Evolutionary conservation across 768 basidiomycete species (phyloP), one percentile per base, ranked within the genome.

Genomic region (Leccinum truebloodii): DNA sequence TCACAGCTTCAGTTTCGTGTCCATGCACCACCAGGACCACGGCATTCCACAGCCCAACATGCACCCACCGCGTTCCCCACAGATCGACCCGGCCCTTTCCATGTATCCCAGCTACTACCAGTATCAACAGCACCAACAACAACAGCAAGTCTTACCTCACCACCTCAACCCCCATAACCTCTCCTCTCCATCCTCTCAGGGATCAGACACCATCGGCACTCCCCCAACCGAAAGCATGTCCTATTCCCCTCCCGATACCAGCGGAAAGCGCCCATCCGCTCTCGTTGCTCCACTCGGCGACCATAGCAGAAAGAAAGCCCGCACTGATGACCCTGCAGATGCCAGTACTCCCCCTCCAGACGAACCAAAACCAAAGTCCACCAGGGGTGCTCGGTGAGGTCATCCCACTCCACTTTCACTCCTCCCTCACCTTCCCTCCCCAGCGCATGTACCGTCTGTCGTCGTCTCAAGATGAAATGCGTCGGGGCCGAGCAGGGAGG

Each of bases 391-490:
- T 54, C 81, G 92, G 92, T 92, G 60, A 59, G 80, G 73, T 62
- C 50, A 55, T 52, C 46, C 56, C 52, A 39, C 30, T 28, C n/a
- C 16, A 1, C 37, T 3, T 44, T 3, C 32, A 35, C 50, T 16
- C 46, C 59, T 7, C 37, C 58, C 55, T 72, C 54, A 72, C 60
- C 9, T 28, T 55, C 59, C 46, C 52, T 51, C 51, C 49, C 13
- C 67, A 94, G 94, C 51, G 95, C 94, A 0, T 97, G 94, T 64
- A 94, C 91, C 0, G 92, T 95, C 12, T 96, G 94, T 72, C 85
- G 94, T 22, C 88, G 93, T 26, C 81, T 95, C 34, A 95, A 95
- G 77, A 95, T 93, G 94, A 95, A 93, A 69, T 95, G 93, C 59
- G 90, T 92, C 8, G 91, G 90, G 35, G 93, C 91, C 3, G 94